Percentiles rank a stretch among this genome's conserved stretches.
Conservation (phyloP, 2,329 filamentous ascomycete genomes). For the Balansia obtecta region DNA sequence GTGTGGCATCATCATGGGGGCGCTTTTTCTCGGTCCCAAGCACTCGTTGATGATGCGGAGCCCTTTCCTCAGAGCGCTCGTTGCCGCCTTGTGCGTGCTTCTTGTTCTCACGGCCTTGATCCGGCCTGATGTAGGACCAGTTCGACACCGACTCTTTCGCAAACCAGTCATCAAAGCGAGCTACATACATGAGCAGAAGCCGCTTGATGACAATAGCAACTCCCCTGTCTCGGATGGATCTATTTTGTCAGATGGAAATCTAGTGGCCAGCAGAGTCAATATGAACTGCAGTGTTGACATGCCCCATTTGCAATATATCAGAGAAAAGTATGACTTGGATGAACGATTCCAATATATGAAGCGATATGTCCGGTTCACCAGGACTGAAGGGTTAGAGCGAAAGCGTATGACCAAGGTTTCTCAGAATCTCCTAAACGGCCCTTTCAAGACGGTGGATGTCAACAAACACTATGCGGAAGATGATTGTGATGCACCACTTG, state of each 20-base stretch:
- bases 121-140: slow-evolving; percentile 28
- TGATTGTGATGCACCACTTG: slow-evolving; percentile 34
- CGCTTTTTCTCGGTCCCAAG: slow-evolving; percentile 22
- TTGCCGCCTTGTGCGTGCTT: slow-evolving; percentile 30
- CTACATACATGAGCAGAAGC: slow-evolving; percentile 17
- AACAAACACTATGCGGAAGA: slow-evolving; percentile 28
- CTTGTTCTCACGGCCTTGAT: slow-evolving; percentile 29
- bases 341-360: slow-evolving; percentile 43
- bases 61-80: slow-evolving; percentile 31
- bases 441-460: slow-evolving; percentile 36
- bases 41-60: slow-evolving; percentile 37
- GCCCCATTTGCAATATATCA: slow-evolving; percentile 30
- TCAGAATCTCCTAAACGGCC: slow-evolving; percentile 34
- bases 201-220: slow-evolving; percentile 14
- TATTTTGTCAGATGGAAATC: slow-evolving; percentile 7
- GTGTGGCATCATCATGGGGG: slow-evolving; percentile 18
- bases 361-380: slow-evolving; percentile 40
- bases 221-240: slow-evolving; percentile 10
- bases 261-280: slow-evolving; percentile 15
- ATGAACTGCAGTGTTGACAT: slow-evolving; percentile 40
- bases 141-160: slow-evolving; percentile 27
- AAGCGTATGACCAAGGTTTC: slow-evolving; percentile 38
- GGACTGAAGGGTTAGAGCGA: slow-evolving; percentile 32
- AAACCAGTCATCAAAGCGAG: slow-evolving; percentile 17
- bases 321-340: slow-evolving; percentile 33